A percentile compares a stretch with the other conserved stretches of the same genome.
Evolutionary conservation across 768 basidiomycete genomes (phyloP).

Genomic region (Naematelia encephala): DNA sequence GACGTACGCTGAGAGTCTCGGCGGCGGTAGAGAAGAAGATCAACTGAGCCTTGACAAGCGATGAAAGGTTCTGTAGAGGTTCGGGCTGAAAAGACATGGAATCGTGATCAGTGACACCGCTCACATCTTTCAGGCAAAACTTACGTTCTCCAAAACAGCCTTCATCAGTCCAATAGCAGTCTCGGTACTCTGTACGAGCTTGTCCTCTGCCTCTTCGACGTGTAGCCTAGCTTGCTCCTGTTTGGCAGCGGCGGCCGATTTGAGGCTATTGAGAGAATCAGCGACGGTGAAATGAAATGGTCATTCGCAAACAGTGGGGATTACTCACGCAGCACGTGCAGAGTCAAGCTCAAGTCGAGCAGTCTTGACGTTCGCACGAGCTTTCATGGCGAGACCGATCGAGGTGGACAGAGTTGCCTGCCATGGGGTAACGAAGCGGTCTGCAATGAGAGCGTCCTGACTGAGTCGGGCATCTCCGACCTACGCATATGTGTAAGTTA

Average conservation of each 20-base stretch:
- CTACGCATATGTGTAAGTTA: constrained; percentile 21
- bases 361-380: constrained; percentile 55
- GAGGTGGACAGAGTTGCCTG: constrained; percentile 78
- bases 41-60: constrained; percentile 81
- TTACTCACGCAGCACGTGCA: constrained; percentile 55
- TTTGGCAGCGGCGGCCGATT: constrained; percentile 67
- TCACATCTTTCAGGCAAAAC: no score
- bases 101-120: constrained; percentile 10
- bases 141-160: constrained; percentile 93
- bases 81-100: constrained; percentile 78
- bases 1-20: constrained; percentile 54
- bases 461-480: constrained; percentile 71
- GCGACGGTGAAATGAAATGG: no score
- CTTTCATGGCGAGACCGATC: constrained; percentile 87
- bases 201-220: constrained; percentile 62
- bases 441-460: constrained; percentile 71
- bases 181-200: constrained; percentile 96
- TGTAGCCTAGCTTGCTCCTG: constrained; percentile 87
- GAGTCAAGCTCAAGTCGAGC: constrained; percentile 80
- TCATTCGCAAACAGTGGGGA: not conserved
- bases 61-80: constrained; percentile 88
- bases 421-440: constrained; percentile 48
- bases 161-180: constrained; percentile 96
- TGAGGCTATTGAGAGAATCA: no score
- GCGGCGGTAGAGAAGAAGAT: constrained; percentile 52